These are phyloP conservation scores for Fusarium solani-melongenae DNA, from an alignment of 2,329 filamentous ascomycete genomes.

Conservation along the genomic window DNA sequence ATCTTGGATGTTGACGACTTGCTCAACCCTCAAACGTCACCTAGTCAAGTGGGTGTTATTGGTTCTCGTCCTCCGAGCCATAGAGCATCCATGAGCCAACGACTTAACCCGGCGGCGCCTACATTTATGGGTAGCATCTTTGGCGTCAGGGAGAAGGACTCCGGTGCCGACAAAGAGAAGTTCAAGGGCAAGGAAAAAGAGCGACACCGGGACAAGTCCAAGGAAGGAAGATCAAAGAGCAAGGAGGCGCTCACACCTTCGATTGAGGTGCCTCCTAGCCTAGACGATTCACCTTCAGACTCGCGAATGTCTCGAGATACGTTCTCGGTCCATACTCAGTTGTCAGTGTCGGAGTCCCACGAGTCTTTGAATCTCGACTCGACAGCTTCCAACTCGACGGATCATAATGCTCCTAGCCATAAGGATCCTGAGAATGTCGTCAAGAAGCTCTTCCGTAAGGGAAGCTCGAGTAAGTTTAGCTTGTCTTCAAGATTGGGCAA, in stretches of 20 bases:
- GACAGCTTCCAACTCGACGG: constrained; percentile 66
- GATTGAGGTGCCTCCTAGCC: constrained; percentile 50
- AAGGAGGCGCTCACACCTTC: constrained; percentile 51
- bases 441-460: constrained; percentile 72
- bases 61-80: constrained; percentile 75
- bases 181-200: constrained; percentile 50
- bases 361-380: constrained; percentile 68
- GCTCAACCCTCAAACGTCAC: constrained; percentile 62
- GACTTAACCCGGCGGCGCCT: constrained; percentile 87
- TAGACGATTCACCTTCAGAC: constrained; percentile 63
- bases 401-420: constrained; percentile 56
- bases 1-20: constrained; percentile 70
- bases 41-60: constrained; percentile 76
- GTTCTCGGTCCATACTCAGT: constrained; percentile 67
- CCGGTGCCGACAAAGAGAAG: constrained; percentile 37
- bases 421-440: constrained; percentile 69
- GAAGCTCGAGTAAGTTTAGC: constrained; percentile 74
- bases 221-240: constrained; percentile 52
- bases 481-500: constrained; percentile 67
- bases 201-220: constrained; percentile 45
- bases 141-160: constrained; percentile 55
- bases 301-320: constrained; percentile 67
- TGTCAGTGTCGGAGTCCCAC: constrained; percentile 69
- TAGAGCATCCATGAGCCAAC: constrained; percentile 63
- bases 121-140: constrained; percentile 83